phyloP scores from a whole-genome alignment of 2,329 filamentous ascomycete species.

The Alternaria arborescens region DNA sequence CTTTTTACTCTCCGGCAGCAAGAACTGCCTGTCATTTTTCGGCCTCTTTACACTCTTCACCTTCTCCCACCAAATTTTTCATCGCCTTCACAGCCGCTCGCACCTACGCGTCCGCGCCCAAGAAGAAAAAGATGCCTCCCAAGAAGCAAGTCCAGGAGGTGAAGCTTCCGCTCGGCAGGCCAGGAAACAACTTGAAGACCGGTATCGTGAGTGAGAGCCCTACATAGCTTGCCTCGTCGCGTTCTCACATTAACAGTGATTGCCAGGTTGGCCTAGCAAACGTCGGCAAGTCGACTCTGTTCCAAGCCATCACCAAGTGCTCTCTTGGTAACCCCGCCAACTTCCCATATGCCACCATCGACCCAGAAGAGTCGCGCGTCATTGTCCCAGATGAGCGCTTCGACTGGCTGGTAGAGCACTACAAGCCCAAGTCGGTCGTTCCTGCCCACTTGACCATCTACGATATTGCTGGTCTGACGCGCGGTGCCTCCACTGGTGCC shows the following conservation, averaged over 20 bases:
- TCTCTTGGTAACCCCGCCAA: constrained; percentile 98
- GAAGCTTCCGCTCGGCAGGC: constrained; percentile 94
- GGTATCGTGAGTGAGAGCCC: constrained; percentile 85
- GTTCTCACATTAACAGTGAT: constrained; percentile 55
- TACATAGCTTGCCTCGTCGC: constrained; percentile 39
- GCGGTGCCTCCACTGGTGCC: constrained; percentile 94
- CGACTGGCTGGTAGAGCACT: constrained; percentile 95
- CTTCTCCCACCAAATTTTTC: constrained; percentile 36
- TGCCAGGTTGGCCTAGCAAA: constrained; percentile 94
- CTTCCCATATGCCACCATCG: constrained; percentile 98
- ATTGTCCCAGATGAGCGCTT: constrained; percentile 95
- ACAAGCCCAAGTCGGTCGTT: constrained; percentile 97
- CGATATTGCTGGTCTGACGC: constrained; percentile 96
- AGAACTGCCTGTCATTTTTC: constrained; percentile 55
- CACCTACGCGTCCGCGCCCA: constrained; percentile 64
- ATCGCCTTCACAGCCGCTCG: constrained; percentile 57
- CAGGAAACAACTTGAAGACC: constrained; percentile 98
- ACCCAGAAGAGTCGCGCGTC: constrained; percentile 97
- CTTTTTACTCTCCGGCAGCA: constrained; percentile 60
- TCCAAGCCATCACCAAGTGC: constrained; percentile 99
- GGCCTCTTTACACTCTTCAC: constrained; percentile 49
- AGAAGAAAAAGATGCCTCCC: constrained; percentile 85
- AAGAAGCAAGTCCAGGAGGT: constrained; percentile 93
- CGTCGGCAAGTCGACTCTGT: constrained; percentile 98
- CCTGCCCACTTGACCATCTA: constrained; percentile 98